Evolutionary conservation across 2,329 filamentous ascomycete genomes (phyloP).

Genomic region (Phaeosphaeriaceae sp.): DNA sequence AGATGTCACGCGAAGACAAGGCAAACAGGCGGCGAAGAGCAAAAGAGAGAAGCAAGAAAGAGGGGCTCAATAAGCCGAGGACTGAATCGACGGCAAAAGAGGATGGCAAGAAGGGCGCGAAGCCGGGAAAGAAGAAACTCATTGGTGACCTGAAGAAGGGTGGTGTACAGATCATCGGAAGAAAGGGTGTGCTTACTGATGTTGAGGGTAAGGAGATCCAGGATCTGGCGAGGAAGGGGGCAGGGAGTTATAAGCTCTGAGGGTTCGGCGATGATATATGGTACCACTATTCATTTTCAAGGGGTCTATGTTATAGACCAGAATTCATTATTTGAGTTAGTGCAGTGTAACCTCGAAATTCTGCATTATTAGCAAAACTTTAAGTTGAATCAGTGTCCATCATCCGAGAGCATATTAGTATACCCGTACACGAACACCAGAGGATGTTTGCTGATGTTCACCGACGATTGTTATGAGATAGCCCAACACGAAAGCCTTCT

Average conservation of each 20-base stretch:
- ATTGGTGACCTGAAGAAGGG: slow-evolving; percentile 75
- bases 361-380: too few species aligned
- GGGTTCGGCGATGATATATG: neutral
- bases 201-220: slow-evolving; percentile 78
- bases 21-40: slow-evolving; percentile 74
- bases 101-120: slow-evolving; percentile 27
- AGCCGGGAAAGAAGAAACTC: slow-evolving; percentile 56
- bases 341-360: too few species aligned
- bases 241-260: slow-evolving; percentile 45
- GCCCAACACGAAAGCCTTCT: too few species aligned
- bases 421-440: too few species aligned
- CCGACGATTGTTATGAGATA: too few species aligned
- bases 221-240: slow-evolving; percentile 34
- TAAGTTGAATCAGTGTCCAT: too few species aligned
- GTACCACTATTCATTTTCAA: too few species aligned
- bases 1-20: slow-evolving; percentile 90
- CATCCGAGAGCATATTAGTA: too few species aligned
- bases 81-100: slow-evolving; percentile 60
- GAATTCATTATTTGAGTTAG: too few species aligned
- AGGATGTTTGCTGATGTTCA: too few species aligned
- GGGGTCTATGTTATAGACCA: too few species aligned
- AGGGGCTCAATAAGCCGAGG: slow-evolving; percentile 58
- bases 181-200: slow-evolving; percentile 84
- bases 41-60: slow-evolving; percentile 84
- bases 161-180: slow-evolving; percentile 75